Conservation (phyloP, 495 filamentous ascomycete genomes). For the Aspergillus campestris region DNA sequence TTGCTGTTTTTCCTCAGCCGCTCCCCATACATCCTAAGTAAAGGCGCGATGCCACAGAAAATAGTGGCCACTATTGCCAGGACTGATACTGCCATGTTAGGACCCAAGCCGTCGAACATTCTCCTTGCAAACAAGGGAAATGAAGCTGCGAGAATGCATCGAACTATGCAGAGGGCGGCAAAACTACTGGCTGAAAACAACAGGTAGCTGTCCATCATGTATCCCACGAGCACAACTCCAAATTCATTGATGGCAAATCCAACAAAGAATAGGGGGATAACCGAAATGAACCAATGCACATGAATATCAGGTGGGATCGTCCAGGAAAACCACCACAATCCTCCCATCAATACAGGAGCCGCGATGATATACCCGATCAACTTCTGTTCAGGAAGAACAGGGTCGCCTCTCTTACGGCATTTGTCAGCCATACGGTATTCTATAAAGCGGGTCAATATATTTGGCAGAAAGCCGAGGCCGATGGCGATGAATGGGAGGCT, state of each 20-base stretch:
- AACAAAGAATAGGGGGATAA: constrained; percentile 23
- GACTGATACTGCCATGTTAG: constrained; percentile 30
- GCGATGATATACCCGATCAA: constrained; percentile 32
- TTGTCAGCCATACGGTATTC: constrained; percentile 17
- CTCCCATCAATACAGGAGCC: constrained; percentile 26
- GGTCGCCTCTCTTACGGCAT: constrained; percentile 5
- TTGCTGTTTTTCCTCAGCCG: constrained; percentile 29
- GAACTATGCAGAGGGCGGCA: constrained; percentile 30
- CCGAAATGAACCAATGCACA: constrained; percentile 29
- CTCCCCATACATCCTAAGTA: constrained; percentile 30
- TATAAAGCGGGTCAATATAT: constrained; percentile 24
- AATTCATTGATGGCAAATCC: constrained; percentile 42
- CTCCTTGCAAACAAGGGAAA: constrained; percentile 34
- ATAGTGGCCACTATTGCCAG: constrained; percentile 32
- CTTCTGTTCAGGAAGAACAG: constrained; percentile 31
- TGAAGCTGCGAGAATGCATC: constrained; percentile 25
- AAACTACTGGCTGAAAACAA: constrained; percentile 34
- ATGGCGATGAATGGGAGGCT: constrained; percentile 35
- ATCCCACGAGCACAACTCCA: constrained; percentile 32
- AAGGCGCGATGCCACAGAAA: constrained; percentile 27
- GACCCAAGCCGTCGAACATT: constrained; percentile 29
- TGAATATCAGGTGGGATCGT: constrained; percentile 30
- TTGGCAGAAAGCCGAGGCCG: constrained; percentile 19
- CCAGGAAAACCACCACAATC: constrained; percentile 38
- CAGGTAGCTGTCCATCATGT: constrained; percentile 39